Conservation (phyloP, 768 basidiomycete genomes). For the Boletus vinaceobasis region DNA sequence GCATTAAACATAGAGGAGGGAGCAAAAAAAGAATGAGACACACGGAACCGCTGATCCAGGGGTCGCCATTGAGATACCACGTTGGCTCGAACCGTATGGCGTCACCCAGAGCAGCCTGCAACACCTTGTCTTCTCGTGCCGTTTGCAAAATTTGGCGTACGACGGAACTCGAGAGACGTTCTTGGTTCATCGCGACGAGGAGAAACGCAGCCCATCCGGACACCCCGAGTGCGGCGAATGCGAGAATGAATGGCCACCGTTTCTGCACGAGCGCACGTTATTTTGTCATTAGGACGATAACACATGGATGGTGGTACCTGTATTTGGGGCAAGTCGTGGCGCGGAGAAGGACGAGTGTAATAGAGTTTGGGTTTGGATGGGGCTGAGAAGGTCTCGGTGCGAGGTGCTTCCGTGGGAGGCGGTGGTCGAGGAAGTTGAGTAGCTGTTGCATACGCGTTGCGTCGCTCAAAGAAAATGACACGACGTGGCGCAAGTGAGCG, state of each 20-base stretch:
- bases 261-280: slow-evolving; percentile 16
- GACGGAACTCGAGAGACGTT: slow-evolving; percentile 73
- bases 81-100: slow-evolving; percentile 39
- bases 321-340: slow-evolving; percentile 41
- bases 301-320: slow-evolving; percentile 26
- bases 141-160: slow-evolving; percentile 63
- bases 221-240: slow-evolving; percentile 49
- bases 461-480: slow-evolving; percentile 6
- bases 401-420: slow-evolving; percentile 29
- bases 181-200: slow-evolving; percentile 69
- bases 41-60: slow-evolving; percentile 66
- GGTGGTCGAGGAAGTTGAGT: slow-evolving; percentile 26
- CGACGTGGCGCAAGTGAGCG: slow-evolving; percentile 9
- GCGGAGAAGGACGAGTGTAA: slow-evolving; percentile 39
- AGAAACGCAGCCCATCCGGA: slow-evolving; percentile 68
- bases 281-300: neutral
- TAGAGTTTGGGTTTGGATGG: slow-evolving; percentile 45
- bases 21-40: slow-evolving; percentile 23
- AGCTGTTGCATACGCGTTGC: slow-evolving; percentile 14
- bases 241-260: slow-evolving; percentile 59
- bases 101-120: slow-evolving; percentile 58
- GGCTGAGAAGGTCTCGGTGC: slow-evolving; percentile 39
- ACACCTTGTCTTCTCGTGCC: slow-evolving; percentile 47
- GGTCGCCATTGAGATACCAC: slow-evolving; percentile 70
- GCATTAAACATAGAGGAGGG: neutral